Conservation (phyloP, 345 rosid species). For the Ceriops tagal region DNA sequence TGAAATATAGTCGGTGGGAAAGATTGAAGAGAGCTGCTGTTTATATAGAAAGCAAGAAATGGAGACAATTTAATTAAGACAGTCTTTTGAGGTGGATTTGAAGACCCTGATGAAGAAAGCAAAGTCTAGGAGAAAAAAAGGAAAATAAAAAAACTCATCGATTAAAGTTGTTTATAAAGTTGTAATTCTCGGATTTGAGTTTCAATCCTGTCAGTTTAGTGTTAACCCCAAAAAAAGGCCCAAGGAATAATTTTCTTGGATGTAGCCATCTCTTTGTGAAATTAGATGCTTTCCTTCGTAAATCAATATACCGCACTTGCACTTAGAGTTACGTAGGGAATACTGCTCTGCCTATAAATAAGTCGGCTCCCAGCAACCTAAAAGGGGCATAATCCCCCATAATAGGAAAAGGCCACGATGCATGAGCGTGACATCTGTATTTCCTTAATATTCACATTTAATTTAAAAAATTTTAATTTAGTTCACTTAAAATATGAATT, state of each 20-base stretch:
- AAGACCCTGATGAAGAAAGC: neutral
- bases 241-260: neutral
- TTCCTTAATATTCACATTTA: too few species aligned
- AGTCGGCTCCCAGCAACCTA: too few species aligned
- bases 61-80: slow-evolving; percentile 6
- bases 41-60: slow-evolving; percentile 24
- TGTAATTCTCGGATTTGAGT: too few species aligned
- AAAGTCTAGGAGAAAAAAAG: neutral
- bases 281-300: neutral
- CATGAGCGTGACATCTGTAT: too few species aligned
- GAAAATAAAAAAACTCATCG: too few species aligned
- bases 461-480: too few species aligned
- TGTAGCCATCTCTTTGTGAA: neutral
- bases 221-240: too few species aligned
- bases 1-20: neutral
- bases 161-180: too few species aligned
- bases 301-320: neutral
- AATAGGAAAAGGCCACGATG: too few species aligned
- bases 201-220: too few species aligned
- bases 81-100: neutral
- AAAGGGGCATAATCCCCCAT: too few species aligned
- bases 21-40: slow-evolving; percentile 3
- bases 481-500: too few species aligned
- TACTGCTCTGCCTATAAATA: neutral
- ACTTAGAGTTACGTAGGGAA: neutral